Conservation (phyloP, 306 rosid genomes). For the Lathyrus sativus region DNA sequence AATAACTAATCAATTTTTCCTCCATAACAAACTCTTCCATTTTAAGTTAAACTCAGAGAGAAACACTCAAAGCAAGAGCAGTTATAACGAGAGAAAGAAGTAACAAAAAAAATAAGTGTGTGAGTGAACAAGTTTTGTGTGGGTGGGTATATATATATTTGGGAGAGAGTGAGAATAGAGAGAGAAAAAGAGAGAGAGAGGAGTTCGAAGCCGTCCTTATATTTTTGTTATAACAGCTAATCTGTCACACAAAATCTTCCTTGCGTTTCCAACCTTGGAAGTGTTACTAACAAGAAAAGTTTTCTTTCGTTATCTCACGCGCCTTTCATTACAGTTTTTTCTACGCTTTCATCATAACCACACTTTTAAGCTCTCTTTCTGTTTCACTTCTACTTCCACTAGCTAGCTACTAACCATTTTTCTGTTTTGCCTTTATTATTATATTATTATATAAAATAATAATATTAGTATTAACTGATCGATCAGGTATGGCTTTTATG, state of each 20-base stretch:
- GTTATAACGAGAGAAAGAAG: not conserved
- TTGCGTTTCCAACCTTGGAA: constrained; percentile 65
- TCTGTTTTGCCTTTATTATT: not conserved
- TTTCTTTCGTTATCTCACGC: constrained; percentile 46
- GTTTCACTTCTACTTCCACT: constrained; percentile 42
- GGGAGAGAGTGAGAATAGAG: constrained; percentile 10
- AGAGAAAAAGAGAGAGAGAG: not conserved
- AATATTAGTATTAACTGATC: constrained; percentile 8
- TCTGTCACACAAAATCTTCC: constrained; percentile 61
- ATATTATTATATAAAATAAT: not conserved
- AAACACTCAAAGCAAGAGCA: not conserved
- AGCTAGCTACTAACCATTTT: constrained; percentile 8
- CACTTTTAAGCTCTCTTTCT: constrained; percentile 42
- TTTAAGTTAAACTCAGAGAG: not conserved
- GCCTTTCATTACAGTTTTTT: constrained; percentile 34
- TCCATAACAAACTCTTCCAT: constrained; percentile 46
- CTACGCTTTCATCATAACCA: constrained; percentile 44
- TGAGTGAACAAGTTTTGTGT: constrained; percentile 28
- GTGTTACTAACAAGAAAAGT: constrained; percentile 60
- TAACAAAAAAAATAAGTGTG: not conserved
- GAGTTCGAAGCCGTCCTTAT: constrained; percentile 43
- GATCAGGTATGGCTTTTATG: constrained; percentile 27
- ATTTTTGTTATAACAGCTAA: constrained; percentile 40
- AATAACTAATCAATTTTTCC: constrained; percentile 32
- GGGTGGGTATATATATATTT: not conserved